Base-by-base conservation (phyloP, 2,329 filamentous ascomycete species). In the Colletotrichum camelliae region DNA sequence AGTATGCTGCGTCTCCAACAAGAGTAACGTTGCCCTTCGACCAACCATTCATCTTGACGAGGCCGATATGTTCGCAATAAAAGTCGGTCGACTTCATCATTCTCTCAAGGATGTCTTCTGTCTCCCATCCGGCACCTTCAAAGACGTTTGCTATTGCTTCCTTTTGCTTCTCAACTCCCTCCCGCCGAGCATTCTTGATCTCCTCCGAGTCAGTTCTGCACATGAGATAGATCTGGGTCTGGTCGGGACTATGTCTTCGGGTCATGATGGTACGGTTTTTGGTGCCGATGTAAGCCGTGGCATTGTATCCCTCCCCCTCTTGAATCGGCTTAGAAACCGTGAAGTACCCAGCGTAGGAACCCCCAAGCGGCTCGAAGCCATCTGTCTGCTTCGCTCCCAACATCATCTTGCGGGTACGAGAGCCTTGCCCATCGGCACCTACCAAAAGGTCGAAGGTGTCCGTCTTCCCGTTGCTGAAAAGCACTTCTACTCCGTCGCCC, bases 1-100 rank as follows among this genome's bases (percentile, higher is more conserved):
- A 87, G 79, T 87, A 88, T 0, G 82, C 90, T 2, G 91, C 89
- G 76, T 93, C 91, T 0, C 90, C 91, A 0, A 92, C 66, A 0
- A 91, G 82, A 1, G 84, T 86, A 4, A 91, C 84, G 0, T 88
- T 86, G 0, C 88, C 87, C 0, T 81, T 80, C 1, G 82, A 86
- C 88, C 86, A 90, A 4, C 75, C 75, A 1, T 83, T 79, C 69
- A 88, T 76, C 69, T 85, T 86, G 55, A 92, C 86, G 48, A 88
- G 84, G 0, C 83, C 87, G 18, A 89, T 76, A 4, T 83, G 81
- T 15, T 86, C 80, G 70, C 83, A 84, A 81, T 90, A 90, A 75
- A 90, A 89, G 77, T 89, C 86, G 1, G 85, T 79, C 1, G 82
- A 77, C n/a, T 57, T 81, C 1, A 83, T 78, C 80, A 92, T 81